Evolutionary conservation across 2,329 filamentous ascomycete species (phyloP).

Genomic region (Teratosphaeriaceae sp.): DNA sequence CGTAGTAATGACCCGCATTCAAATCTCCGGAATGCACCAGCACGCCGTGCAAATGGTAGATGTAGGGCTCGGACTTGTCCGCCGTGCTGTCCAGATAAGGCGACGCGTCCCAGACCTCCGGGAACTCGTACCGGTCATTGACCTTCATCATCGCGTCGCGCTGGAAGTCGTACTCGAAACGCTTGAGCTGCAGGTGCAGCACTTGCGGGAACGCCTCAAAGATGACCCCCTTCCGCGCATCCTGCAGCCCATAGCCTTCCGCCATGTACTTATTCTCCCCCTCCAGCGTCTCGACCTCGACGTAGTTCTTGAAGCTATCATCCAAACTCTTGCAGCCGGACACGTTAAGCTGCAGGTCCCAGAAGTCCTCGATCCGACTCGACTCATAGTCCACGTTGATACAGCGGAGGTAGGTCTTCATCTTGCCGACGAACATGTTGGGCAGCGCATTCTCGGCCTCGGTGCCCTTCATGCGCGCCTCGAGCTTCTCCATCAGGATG

Average conservation of each 20-base stretch:
- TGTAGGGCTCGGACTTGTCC: conserved; percentile 81
- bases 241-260: conserved; percentile 84
- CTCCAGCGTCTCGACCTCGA: conserved; percentile 93
- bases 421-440: conserved; percentile 91
- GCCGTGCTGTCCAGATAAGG: conserved; percentile 83
- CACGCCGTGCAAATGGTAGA: conserved; percentile 89
- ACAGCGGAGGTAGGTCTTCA: conserved; percentile 97
- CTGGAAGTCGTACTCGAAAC: conserved; percentile 96
- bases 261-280: conserved; percentile 99
- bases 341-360: conserved; percentile 97
- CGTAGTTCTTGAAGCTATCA: conserved; percentile 93
- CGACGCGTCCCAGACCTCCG: conserved; percentile 73
- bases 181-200: conserved; percentile 88
- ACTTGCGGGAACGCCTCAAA: conserved; percentile 94
- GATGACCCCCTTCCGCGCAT: conserved; percentile 96
- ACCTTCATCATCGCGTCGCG: conserved; percentile 99
- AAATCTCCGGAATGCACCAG: conserved; percentile 94
- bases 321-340: conserved; percentile 87
- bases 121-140: conserved; percentile 87
- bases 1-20: conserved; percentile 97
- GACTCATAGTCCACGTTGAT: conserved; percentile 98
- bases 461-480: conserved; percentile 97
- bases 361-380: conserved; percentile 92
- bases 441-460: conserved; percentile 82
- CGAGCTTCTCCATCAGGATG: conserved; percentile 95